These are phyloP conservation scores for Scheffersomyces parashehatae DNA, from an alignment of 1,139 yeast genomes.

Conservation along the genomic window DNA sequence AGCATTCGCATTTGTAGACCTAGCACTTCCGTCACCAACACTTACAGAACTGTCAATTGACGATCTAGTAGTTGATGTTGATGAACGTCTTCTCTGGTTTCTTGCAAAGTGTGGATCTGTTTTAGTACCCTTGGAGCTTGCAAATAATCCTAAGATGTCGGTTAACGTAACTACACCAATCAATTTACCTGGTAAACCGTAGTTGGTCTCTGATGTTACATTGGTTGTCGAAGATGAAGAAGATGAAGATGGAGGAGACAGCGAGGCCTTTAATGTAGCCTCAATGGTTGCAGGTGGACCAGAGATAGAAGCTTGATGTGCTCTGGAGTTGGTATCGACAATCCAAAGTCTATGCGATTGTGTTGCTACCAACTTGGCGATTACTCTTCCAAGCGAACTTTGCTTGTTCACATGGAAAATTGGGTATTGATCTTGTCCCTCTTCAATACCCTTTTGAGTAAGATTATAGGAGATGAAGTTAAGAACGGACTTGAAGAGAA, in stretches of 20 bases:
- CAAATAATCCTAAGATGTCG: slow-evolving; percentile 80
- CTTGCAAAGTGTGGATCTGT: slow-evolving; percentile 85
- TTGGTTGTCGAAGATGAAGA: slow-evolving; percentile 10
- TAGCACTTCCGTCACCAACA: not conserved
- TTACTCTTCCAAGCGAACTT: slow-evolving; percentile 80
- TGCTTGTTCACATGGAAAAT: slow-evolving; percentile 86
- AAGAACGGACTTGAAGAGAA: slow-evolving; percentile 78
- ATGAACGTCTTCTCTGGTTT: slow-evolving; percentile 78
- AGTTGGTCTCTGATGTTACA: slow-evolving; percentile 6
- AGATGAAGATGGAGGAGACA: slow-evolving; percentile 4
- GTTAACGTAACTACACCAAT: slow-evolving; percentile 91
- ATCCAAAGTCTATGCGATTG: slow-evolving; percentile 93
- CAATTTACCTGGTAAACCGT: slow-evolving; percentile 65
- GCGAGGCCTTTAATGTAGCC: slow-evolving; percentile 16
- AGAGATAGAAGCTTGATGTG: slow-evolving; percentile 13
- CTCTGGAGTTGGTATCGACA: slow-evolving; percentile 54
- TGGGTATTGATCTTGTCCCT: slow-evolving; percentile 95
- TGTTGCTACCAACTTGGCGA: slow-evolving; percentile 94
- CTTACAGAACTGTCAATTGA: slow-evolving; percentile 28
- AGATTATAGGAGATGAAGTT: slow-evolving; percentile 86
- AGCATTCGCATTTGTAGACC: slow-evolving; percentile 5
- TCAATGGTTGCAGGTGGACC: slow-evolving; percentile 25
- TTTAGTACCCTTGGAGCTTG: slow-evolving; percentile 61
- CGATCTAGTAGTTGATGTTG: slow-evolving; percentile 47
- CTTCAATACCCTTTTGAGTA: slow-evolving; percentile 85